Evolutionary conservation across 148 eudicot species (phyloP).

Genomic region (Amaranthus hypochondriacus): DNA sequence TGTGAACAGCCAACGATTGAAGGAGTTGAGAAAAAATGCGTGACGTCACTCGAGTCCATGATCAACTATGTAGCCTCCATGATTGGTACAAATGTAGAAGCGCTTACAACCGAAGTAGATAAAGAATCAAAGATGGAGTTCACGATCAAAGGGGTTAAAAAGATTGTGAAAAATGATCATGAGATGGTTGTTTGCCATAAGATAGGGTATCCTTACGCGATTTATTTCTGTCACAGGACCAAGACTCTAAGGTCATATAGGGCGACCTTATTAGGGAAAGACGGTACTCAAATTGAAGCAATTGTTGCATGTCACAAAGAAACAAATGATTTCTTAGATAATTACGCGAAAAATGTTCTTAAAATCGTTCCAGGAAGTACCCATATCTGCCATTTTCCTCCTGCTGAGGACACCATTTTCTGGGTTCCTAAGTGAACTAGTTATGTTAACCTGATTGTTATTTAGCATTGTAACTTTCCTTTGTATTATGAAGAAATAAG

Average conservation of each 20-base stretch:
- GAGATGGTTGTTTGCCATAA: constrained; percentile 45
- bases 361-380: constrained; percentile 44
- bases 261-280: constrained; percentile 35
- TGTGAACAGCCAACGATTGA: constrained; percentile 24
- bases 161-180: constrained; percentile 6
- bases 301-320: constrained; percentile 48
- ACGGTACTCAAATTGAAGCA: constrained; percentile 39
- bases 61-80: constrained; percentile 22
- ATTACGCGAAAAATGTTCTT: constrained; percentile 41
- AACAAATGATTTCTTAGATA: constrained; percentile 38
- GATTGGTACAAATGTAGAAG: constrained; percentile 22
- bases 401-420: constrained; percentile 38
- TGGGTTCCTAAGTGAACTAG: constrained; percentile 33
- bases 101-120: constrained; percentile 11
- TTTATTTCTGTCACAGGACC: constrained; percentile 50
- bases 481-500: too few species aligned
- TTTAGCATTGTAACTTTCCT: too few species aligned
- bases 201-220: constrained; percentile 42
- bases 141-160: neutral
- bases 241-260: constrained; percentile 29
- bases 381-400: constrained; percentile 51
- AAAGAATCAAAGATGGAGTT: constrained; percentile 21
- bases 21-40: constrained; percentile 25
- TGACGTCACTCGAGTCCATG: constrained; percentile 33
- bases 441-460: too few species aligned